These are phyloP conservation scores for Oryza glumipatula DNA, from an alignment of 176 grass and related monocot species.

Conservation along the genomic window DNA sequence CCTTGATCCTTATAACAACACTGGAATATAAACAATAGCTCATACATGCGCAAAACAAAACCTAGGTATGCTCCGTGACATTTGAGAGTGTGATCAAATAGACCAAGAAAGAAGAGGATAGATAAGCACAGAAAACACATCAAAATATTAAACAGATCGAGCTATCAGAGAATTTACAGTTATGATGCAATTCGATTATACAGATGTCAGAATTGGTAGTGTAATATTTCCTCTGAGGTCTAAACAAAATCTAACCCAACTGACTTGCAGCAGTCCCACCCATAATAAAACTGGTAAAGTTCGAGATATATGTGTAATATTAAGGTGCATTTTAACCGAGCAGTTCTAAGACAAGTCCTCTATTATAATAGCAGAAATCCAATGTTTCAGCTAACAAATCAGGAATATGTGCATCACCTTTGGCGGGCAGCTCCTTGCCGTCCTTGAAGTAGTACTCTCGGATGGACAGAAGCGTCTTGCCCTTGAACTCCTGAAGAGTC, in stretches of 20 bases:
- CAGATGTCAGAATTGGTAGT: conserved; percentile 7
- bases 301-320: not conserved
- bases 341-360: not conserved
- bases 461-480: conserved; percentile 79
- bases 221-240: not conserved
- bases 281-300: not conserved
- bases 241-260: conserved; percentile 9
- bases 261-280: conserved; percentile 7
- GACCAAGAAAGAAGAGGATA: not conserved
- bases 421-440: conserved; percentile 79
- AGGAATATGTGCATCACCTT: conserved; percentile 55
- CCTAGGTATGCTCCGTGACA: not conserved
- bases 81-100: not conserved
- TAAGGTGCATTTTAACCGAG: not conserved
- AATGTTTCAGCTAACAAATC: conserved; percentile 14
- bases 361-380: not conserved
- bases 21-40: not conserved
- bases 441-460: conserved; percentile 85
- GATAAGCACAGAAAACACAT: not conserved
- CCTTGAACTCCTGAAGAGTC: conserved; percentile 72
- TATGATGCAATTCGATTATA: not conserved
- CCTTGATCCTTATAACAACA: not conserved
- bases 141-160: not conserved
- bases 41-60: not conserved
- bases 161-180: not conserved